Base-by-base conservation (phyloP, 2,329 filamentous ascomycete genomes). In the Xylariales sp. region DNA sequence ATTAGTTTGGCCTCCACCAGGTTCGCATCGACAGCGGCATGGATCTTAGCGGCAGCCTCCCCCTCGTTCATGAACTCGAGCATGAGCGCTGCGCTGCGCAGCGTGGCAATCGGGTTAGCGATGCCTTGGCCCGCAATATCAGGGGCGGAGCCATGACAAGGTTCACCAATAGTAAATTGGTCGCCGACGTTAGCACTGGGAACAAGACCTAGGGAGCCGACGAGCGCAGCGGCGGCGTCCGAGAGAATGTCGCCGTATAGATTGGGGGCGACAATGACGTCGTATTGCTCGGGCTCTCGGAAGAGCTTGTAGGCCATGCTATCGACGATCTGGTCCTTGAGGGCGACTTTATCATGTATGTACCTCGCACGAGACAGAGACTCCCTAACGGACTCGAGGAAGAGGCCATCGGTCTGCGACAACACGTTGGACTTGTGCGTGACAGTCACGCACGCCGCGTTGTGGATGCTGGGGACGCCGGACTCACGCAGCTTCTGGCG, bases 291-390 rank as follows among this genome's bases (percentile, higher is more conserved):
- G 50, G 96, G 96, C 82, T 98, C 93, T 70, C 95, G 93, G 90
- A 98, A 98, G 65, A 99, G 91, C 86, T 98, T 98, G 89, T 98
- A 98, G 66, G 98, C 94, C 96, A 99, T 99, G 69, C 91, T 95
- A 83, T 99, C 96, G 71, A 99, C 95, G 75, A 99, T 99, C 84
- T 99, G 96, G 86, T 98, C 96, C 82, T 98, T 96, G 62, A 97
- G 86, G 49, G 83, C 82, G 62, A 97, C 84, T 58, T 81, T 64
- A 32, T 23, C 81, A 68, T 74, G 64, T 7, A 82, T 81, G 83
- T 93, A 97, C 72, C 84, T 86, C 12, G 86, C 74, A 59, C 86
- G 85, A 34, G 89, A 86, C 8, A 98, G 89, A 3, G 93, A 93
- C 36, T 86, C 85, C 73, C 92, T 90, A 16, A 93, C 89, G 4